Evolutionary conservation across 768 basidiomycete species (phyloP).

Genomic region (Lactarius psammicola): DNA sequence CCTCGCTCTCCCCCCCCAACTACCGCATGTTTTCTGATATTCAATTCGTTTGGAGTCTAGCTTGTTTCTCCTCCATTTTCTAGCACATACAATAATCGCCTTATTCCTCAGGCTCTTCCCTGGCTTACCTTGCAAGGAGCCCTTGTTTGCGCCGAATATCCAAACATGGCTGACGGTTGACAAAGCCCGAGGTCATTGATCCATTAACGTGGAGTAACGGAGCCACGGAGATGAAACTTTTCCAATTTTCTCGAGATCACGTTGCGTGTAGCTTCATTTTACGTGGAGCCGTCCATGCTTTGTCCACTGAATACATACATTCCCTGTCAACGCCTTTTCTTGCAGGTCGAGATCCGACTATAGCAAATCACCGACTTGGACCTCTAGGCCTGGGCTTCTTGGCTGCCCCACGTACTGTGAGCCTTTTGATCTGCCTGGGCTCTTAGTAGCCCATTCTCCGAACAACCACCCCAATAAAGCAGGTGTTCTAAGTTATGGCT

Average conservation of each 20-base stretch:
- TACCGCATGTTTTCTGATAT: slow-evolving; percentile 9
- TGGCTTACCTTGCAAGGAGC: neutral
- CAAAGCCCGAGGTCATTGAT: neutral
- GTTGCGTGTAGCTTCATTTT: neutral
- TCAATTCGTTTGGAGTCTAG: neutral
- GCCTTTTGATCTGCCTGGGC: neutral
- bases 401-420: neutral
- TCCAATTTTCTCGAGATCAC: slow-evolving; percentile 6
- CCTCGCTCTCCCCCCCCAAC: neutral
- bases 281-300: neutral
- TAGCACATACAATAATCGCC: neutral
- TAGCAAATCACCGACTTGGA: neutral
- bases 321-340: neutral
- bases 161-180: neutral
- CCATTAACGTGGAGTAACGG: slow-evolving; percentile 11
- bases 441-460: neutral
- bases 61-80: neutral
- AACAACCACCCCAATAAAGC: neutral
- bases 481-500: neutral
- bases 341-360: slow-evolving; percentile 10
- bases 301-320: neutral
- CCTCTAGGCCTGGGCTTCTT: neutral
- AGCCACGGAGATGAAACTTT: slow-evolving; percentile 21
- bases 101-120: neutral
- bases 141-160: neutral